Percentiles rank a stretch among this genome's conserved stretches.
Evolutionary conservation across 352 stramenopile genomes (phyloP).

Genomic region (Phytophthora agathidicida): DNA sequence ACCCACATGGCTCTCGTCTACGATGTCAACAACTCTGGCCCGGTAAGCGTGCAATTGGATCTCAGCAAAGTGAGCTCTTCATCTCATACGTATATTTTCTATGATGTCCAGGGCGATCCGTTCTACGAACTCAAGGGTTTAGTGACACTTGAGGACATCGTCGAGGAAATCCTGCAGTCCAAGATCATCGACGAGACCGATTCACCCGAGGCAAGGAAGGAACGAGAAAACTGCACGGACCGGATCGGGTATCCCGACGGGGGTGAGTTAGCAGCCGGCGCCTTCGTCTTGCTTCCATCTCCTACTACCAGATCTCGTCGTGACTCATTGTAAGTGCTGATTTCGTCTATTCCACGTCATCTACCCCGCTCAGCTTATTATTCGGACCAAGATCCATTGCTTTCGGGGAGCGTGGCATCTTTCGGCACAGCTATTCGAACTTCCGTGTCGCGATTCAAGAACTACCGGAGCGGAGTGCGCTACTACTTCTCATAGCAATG

Average conservation of each 20-base stretch:
- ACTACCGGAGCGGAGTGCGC: constrained; percentile 1
- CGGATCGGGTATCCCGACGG: constrained; percentile 64
- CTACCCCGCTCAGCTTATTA: constrained; percentile 22
- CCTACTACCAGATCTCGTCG: constrained; percentile 10
- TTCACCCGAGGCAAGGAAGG: constrained; percentile 47
- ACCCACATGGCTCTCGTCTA: constrained; percentile 78
- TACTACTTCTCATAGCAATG: constrained; percentile 2
- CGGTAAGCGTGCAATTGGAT: constrained; percentile 42
- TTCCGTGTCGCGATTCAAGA: not conserved
- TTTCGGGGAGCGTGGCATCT: constrained; percentile 10
- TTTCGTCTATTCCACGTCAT: not conserved
- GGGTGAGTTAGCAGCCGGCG: constrained; percentile 38
- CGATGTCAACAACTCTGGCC: constrained; percentile 82
- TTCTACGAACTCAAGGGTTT: constrained; percentile 97
- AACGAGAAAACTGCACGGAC: constrained; percentile 56
- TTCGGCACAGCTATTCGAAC: constrained; percentile 19
- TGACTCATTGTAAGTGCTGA: constrained; percentile 32
- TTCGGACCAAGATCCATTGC: constrained; percentile 30
- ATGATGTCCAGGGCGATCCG: constrained; percentile 76
- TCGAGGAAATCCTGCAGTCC: constrained; percentile 97
- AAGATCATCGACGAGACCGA: constrained; percentile 97
- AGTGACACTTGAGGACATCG: constrained; percentile 98
- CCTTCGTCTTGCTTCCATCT: constrained; percentile 23
- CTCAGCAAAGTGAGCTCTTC: not conserved
- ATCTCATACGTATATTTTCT: not conserved